A percentile compares a stretch with the other conserved stretches of the same genome.
Evolutionary conservation across 805 yeast species (phyloP).

Genomic region (Hanseniaspora guilliermondii): DNA sequence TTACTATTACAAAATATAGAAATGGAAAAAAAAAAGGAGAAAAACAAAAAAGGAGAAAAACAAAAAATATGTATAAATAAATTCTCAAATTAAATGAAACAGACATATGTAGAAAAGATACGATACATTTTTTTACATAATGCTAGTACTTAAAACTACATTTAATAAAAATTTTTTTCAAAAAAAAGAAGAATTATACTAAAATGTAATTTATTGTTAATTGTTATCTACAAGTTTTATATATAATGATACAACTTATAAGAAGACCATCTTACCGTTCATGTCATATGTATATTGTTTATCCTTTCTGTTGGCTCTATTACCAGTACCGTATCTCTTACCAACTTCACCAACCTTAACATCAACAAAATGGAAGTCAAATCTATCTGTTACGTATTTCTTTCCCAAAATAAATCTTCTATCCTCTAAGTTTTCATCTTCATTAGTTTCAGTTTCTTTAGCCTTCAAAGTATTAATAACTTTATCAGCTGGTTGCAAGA

Average conservation of each 20-base stretch:
- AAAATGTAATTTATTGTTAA: neutral
- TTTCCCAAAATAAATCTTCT: conserved; percentile 42
- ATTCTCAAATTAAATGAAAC: neutral
- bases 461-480: conserved; percentile 58
- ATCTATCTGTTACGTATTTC: conserved; percentile 54
- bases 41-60: no score
- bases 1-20: no score
- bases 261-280: conserved; percentile 42
- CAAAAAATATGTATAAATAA: no score
- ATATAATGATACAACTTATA: conserved; percentile 15
- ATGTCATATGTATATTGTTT: conserved; percentile 62
- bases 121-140: neutral
- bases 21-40: no score
- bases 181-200: neutral
- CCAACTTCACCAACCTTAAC: conserved; percentile 80
- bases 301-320: conserved; percentile 78
- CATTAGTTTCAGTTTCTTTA: conserved; percentile 25
- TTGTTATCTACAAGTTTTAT: neutral
- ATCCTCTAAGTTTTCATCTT: conserved; percentile 18
- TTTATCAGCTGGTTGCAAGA: conserved; percentile 73
- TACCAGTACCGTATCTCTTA: conserved; percentile 77
- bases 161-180: neutral
- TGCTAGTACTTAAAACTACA: no score
- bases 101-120: neutral
- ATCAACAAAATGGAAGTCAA: conserved; percentile 59